Base-by-base conservation (phyloP, 2,329 filamentous ascomycete genomes). In the Plenodomus tracheiphilus region DNA sequence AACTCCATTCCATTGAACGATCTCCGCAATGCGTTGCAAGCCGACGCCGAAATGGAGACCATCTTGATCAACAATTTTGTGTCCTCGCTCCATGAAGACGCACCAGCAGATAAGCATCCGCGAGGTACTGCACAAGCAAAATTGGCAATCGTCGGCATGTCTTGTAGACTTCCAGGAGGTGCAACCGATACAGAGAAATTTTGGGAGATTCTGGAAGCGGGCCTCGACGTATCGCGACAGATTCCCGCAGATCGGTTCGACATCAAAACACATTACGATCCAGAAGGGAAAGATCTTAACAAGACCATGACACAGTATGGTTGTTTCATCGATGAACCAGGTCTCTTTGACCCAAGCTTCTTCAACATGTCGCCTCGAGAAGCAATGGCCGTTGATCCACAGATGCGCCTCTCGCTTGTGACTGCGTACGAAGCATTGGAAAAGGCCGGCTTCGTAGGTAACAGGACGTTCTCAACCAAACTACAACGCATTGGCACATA, bases 111-210 rank as follows among this genome's bases (percentile, higher is more conserved):
- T 16, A 36, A 28, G 15, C 16, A 36, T 11, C 42, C 46, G 6
- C 44, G 48, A 32, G 41, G 41, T 13, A 21, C 52, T n/a, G 19
- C 25, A n/a, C 44, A 52, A 17, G 42, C 51, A 8, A 58, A 58
- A 35, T 44, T 57, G 10, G 73, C 70, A 9, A 66, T 75, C 17
- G 57, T 75, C n/a, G 73, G 73, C 7, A 54, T 69, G 42, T 66
- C 71, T 9, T 73, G 71, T 46, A 61, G 71, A 34, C 54, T 74
- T 19, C 70, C 72, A 7, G 64, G 52, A 2, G 60, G 64, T 17
- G 46, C 40, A 11, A 59, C 56, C 8, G 41, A 47, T 25, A 67
- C 66, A 3, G 62, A 69, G 22, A 62, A 62, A 8, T 70, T 72
- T 20, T 74, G 72, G 72, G 51, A 71, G 16, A 40, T 74, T 7